Percentiles rank a stretch among this genome's conserved stretches.
Evolutionary conservation across 1,284 basidiomycete species (phyloP).

Genomic region (Naganishia sp.): DNA sequence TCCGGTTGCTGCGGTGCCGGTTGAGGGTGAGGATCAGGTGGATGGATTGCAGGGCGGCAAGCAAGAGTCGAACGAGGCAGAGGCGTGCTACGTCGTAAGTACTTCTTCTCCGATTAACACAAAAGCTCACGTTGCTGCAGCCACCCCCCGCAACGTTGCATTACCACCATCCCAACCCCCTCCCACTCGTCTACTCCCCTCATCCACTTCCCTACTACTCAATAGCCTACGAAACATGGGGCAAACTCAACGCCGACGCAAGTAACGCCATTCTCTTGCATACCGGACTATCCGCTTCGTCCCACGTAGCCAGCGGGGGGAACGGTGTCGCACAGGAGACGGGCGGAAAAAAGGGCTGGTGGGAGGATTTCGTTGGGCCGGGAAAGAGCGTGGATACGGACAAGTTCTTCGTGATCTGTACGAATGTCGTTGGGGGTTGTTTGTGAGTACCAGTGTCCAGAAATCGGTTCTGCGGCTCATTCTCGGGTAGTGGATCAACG

Average conservation of each 20-base stretch:
- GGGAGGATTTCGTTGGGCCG: constrained; percentile 97
- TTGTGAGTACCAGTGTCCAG: constrained; percentile 56
- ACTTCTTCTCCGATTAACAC: neutral
- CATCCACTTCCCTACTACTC: constrained; percentile 65
- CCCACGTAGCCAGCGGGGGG: constrained; percentile 84
- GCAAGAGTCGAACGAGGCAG: constrained; percentile 45
- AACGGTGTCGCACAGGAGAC: constrained; percentile 67
- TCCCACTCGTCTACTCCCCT: constrained; percentile 74
- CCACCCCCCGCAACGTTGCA: constrained; percentile 51
- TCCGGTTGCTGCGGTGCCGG: constrained; percentile 29
- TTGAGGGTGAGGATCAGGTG: constrained; percentile 34
- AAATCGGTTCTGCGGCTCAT: neutral
- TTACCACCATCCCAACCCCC: constrained; percentile 65
- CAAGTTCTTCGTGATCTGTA: constrained; percentile 90
- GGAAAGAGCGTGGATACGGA: constrained; percentile 91
- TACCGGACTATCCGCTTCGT: constrained; percentile 92
- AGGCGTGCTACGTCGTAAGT: constrained; percentile 54
- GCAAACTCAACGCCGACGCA: constrained; percentile 70
- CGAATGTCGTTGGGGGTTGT: constrained; percentile 95
- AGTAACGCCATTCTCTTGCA: constrained; percentile 96
- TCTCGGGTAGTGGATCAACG: constrained; percentile 66
- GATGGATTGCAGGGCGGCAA: constrained; percentile 40
- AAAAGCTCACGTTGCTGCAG: constrained; percentile 31
- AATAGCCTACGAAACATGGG: constrained; percentile 98
- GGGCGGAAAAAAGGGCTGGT: constrained; percentile 71